phyloP scores from a whole-genome alignment of 306 rosid genomes.

The Ochetophila trinervis region DNA sequence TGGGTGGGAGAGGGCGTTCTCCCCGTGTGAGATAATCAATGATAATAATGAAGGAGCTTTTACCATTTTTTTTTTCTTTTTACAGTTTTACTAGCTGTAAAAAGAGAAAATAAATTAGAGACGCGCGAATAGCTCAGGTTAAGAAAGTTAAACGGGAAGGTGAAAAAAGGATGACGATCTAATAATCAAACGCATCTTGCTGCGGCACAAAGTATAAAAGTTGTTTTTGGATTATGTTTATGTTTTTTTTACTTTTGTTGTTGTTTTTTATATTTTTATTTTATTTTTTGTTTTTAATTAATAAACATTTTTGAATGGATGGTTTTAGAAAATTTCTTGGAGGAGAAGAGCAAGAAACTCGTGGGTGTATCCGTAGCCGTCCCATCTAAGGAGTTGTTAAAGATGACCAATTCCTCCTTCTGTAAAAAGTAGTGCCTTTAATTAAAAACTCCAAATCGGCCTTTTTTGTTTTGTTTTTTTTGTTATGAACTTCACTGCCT shows the following conservation, averaged over 20 bases:
- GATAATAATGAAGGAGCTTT: neutral
- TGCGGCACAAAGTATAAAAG: constrained; percentile 5
- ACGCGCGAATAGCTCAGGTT: neutral
- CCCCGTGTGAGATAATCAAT: constrained; percentile 12
- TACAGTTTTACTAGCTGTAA: neutral
- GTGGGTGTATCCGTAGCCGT: neutral
- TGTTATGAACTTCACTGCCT: neutral
- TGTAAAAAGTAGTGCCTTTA: neutral
- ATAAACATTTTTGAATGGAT: neutral
- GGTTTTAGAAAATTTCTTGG: neutral
- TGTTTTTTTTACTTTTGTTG: neutral
- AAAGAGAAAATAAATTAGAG: neutral
- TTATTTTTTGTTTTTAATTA: neutral
- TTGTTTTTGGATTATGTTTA: neutral
- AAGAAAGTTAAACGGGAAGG: constrained; percentile 1
- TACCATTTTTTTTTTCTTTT: neutral
- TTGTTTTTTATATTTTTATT: neutral
- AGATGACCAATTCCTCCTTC: neutral
- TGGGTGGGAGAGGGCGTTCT: constrained; percentile 10
- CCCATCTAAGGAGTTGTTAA: neutral
- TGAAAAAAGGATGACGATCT: constrained; percentile 8
- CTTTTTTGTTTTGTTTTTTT: no score
- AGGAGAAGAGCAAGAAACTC: no score
- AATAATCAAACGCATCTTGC: neutral
- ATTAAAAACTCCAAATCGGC: neutral